Percentiles rank a stretch among this genome's conserved stretches.
phyloP scores from a whole-genome alignment of 179 eudicot genomes.

The Spergularia azorica region DNA sequence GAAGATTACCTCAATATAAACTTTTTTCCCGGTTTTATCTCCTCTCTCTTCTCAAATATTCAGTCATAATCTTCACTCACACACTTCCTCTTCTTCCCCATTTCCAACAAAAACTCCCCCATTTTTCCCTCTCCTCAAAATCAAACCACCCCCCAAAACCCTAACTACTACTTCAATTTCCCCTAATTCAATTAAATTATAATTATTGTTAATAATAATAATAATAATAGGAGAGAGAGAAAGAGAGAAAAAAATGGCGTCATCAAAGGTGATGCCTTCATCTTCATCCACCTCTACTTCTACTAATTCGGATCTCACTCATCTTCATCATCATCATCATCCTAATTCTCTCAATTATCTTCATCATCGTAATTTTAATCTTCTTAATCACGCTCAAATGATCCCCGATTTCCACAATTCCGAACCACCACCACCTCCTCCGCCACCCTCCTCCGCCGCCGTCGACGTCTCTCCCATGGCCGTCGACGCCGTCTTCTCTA shows the following conservation, averaged over 20 bases:
- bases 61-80: neutral
- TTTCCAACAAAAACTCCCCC: too few species aligned
- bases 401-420: slow-evolving; percentile 26
- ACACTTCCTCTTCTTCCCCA: neutral
- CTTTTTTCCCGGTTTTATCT: too few species aligned
- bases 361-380: neutral
- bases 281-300: slow-evolving; percentile 22
- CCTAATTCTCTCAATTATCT: too few species aligned
- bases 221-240: slow-evolving; percentile 6
- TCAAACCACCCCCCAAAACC: too few species aligned
- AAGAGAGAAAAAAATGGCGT: slow-evolving; percentile 33
- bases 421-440: neutral
- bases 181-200: too few species aligned
- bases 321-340: slow-evolving; percentile 1
- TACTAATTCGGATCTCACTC: slow-evolving; percentile 39
- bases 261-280: slow-evolving; percentile 34
- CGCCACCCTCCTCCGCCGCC: neutral
- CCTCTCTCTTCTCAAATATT: too few species aligned
- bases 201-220: too few species aligned
- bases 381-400: slow-evolving; percentile 20
- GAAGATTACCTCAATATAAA: too few species aligned
- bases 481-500: slow-evolving; percentile 2
- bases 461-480: neutral
- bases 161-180: too few species aligned
- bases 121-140: too few species aligned